phyloP scores from a whole-genome alignment of 2,329 filamentous ascomycete genomes.

The Chalara sp. region DNA sequence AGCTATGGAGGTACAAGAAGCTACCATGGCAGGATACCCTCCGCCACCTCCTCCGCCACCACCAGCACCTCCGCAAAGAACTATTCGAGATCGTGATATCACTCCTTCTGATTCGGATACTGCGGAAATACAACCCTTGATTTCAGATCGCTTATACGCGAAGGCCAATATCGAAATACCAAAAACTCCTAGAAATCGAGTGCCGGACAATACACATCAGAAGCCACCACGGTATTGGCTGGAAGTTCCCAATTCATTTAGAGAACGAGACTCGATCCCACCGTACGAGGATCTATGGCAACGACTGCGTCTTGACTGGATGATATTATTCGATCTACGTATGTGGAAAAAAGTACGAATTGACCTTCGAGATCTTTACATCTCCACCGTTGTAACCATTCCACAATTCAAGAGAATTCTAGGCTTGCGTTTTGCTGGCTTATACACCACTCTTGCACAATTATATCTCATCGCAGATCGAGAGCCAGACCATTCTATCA shows the following conservation, averaged over 20 bases:
- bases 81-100: constrained; percentile 48
- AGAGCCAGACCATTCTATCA: constrained; percentile 96
- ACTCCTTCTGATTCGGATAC: constrained; percentile 70
- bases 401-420: constrained; percentile 94
- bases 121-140: constrained; percentile 51
- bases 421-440: constrained; percentile 84
- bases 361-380: constrained; percentile 86
- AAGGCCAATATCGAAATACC: constrained; percentile 70
- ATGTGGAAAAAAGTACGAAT: constrained; percentile 96
- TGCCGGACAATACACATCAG: constrained; percentile 40
- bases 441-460: constrained; percentile 91
- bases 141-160: constrained; percentile 52
- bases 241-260: constrained; percentile 67
- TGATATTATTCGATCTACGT: constrained; percentile 88
- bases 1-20: constrained; percentile 68
- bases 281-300: constrained; percentile 83
- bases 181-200: constrained; percentile 62
- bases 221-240: constrained; percentile 79
- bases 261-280: constrained; percentile 53
- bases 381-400: constrained; percentile 91
- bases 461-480: constrained; percentile 92
- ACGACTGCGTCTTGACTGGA: constrained; percentile 84
- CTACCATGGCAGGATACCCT: constrained; percentile 51
- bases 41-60: constrained; percentile 47
- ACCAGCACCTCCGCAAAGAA: constrained; percentile 36